Base-by-base conservation (phyloP, 2,329 filamentous ascomycete genomes). In the Arthrinium phaeospermum region DNA sequence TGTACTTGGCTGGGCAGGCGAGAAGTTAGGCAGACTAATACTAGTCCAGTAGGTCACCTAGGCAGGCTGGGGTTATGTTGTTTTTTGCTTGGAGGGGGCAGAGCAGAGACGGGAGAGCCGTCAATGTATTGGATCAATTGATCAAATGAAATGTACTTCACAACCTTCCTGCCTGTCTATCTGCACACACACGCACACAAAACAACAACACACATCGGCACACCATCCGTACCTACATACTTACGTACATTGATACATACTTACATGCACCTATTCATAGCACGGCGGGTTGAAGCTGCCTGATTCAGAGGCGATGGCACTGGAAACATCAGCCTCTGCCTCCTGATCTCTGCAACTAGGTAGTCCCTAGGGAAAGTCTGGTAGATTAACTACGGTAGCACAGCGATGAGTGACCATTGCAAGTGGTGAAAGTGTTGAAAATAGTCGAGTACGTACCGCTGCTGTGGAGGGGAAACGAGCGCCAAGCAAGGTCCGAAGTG, bases 401-500 rank as follows among this genome's bases (percentile, higher is more conserved):
- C 27, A 37, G 27, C 34, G 57, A 37, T 41, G 19, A 37, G 30
- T 41, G 34, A 64, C 30, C 57, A 64, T 64, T n/a, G 57, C 30
- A 64, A 64, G 57, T 64, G 57, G 34, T 64, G 57, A 64, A 64
- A 34, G 53, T 37, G 53, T n/a, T 34, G 53, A 61, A 41, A 64
- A 64, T 41, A 41, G 57, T 64, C 57, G 57, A 41, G 57, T 64
- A 64, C 57, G 57, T 64, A 64, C 57, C 34, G 19, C 34, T 24
- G 57, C 57, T 64, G 53, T 64, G 57, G 57, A 64, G 57, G 57
- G 57, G 57, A 64, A 64, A 41, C 57, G 34, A 64, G 57, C 22
- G 57, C 57, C 57, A 64, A 64, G 57, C 57, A 64, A 37, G 13
- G 57, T 41, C 57, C 57, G 57, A 64, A 64, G 57, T 64, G 57